Conservation (phyloP, 2,329 filamentous ascomycete genomes). For the Didymella pinodella region DNA sequence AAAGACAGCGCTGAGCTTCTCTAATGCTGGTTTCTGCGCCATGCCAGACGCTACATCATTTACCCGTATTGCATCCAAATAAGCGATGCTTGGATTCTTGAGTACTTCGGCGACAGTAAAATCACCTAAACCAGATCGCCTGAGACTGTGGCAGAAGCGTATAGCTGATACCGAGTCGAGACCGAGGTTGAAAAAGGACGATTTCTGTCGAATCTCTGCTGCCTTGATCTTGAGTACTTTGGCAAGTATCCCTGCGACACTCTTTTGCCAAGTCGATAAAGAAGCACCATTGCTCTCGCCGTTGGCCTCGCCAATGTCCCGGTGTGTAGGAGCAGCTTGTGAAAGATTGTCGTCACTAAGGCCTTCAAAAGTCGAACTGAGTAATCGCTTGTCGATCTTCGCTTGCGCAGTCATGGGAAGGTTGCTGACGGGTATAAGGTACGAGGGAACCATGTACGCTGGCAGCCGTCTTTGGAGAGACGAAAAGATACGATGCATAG, state of each 20-base stretch:
- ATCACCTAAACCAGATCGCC: constrained; percentile 54
- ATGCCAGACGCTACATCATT: constrained; percentile 37
- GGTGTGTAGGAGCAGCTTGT: constrained; percentile 42
- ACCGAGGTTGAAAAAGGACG: constrained; percentile 79
- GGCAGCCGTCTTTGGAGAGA: constrained; percentile 67
- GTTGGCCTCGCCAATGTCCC: constrained; percentile 44
- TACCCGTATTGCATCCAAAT: constrained; percentile 53
- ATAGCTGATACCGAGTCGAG: constrained; percentile 87
- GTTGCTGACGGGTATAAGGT: constrained; percentile 71
- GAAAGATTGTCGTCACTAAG: constrained; percentile 60
- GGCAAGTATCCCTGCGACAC: constrained; percentile 65
- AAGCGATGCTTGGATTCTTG: constrained; percentile 70
- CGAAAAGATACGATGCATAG: constrained; percentile 59
- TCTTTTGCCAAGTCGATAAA: constrained; percentile 56
- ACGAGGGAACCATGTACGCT: constrained; percentile 79
- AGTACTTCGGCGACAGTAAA: constrained; percentile 74
- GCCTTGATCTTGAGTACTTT: constrained; percentile 57
- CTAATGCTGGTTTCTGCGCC: background rate
- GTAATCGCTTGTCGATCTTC: constrained; percentile 70
- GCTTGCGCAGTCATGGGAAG: constrained; percentile 78
- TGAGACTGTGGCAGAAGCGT: constrained; percentile 67
- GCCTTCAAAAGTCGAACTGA: constrained; percentile 59
- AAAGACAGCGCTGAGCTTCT: constrained; percentile 25
- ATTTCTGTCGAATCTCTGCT: constrained; percentile 65
- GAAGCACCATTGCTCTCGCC: background rate